Conservation (phyloP, 768 basidiomycete genomes). For the Chalciporus chontae region DNA sequence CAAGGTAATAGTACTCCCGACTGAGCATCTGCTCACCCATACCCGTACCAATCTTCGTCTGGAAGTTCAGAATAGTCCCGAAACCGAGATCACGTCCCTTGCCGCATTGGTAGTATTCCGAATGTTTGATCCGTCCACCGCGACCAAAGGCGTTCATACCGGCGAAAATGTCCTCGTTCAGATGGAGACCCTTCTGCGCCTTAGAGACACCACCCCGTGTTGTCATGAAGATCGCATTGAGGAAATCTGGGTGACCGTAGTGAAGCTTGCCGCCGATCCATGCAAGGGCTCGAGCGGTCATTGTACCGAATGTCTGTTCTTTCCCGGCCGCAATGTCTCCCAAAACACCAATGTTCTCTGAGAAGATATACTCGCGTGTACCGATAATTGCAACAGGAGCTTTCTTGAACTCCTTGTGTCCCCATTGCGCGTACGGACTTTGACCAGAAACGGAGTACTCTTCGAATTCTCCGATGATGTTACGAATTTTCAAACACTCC, state of each 20-base stretch:
- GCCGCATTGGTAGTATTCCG: conserved; percentile 99
- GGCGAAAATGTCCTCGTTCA: conserved; percentile 99
- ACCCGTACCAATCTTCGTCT: conserved; percentile 99
- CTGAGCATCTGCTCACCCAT: conserved; percentile 99
- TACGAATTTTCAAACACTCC: conserved; percentile 98
- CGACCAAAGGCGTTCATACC: conserved; percentile 99
- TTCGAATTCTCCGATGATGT: conserved; percentile 96
- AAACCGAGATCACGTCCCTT: conserved; percentile 99
- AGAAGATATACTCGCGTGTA: conserved; percentile 99
- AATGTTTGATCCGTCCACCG: conserved; percentile 98
- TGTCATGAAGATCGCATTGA: conserved; percentile 97
- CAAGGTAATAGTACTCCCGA: conserved; percentile 98
- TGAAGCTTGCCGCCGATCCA: conserved; percentile 99
- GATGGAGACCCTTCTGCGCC: conserved; percentile 96
- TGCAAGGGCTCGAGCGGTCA: conserved; percentile 90
- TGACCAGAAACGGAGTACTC: conserved; percentile 87
- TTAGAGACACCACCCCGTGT: conserved; percentile 99
- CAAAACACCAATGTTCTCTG: conserved; percentile 98
- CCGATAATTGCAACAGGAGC: conserved; percentile 96
- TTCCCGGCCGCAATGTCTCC: conserved; percentile 99
- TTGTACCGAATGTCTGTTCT: conserved; percentile 99
- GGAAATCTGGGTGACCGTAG: conserved; percentile 99
- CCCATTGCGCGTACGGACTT: conserved; percentile 95
- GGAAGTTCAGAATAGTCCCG: conserved; percentile 98
- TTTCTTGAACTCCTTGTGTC: conserved; percentile 87